Evolutionary conservation across 129 eudicot genomes (phyloP).

Genomic region (Solidago caesia): DNA sequence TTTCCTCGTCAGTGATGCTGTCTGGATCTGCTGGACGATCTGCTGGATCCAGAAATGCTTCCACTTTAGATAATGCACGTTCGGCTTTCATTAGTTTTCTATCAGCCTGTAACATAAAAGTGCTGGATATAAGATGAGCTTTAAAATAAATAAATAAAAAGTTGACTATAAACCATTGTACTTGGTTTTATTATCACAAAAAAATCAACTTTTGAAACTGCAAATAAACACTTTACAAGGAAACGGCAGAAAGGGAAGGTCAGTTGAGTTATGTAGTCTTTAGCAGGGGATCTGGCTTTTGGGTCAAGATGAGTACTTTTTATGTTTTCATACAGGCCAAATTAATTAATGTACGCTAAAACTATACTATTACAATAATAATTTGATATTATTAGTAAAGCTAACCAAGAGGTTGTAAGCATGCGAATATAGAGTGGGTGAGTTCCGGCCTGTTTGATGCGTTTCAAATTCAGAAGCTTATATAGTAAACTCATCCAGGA

Average conservation of each 20-base stretch:
- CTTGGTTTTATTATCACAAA: background rate
- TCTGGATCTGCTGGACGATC: slow-evolving; percentile 63
- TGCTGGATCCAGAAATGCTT: slow-evolving; percentile 68
- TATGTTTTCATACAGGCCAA: background rate
- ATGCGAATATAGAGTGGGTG: background rate
- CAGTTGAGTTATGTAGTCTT: background rate
- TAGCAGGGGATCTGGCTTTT: background rate
- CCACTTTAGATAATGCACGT: slow-evolving; percentile 70
- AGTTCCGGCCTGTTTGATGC: background rate
- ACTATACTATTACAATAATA: background rate
- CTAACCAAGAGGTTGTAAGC: background rate
- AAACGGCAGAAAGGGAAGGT: background rate
- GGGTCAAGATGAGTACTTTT: background rate
- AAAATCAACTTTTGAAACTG: slow-evolving; percentile 12
- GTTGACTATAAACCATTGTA: background rate
- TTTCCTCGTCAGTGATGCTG: slow-evolving; percentile 80
- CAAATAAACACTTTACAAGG: background rate
- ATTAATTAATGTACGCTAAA: background rate
- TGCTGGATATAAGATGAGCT: background rate
- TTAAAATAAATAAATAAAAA: too few relatives aligned
- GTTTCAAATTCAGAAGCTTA: background rate
- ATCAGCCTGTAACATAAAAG: slow-evolving; percentile 51
- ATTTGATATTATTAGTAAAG: background rate
- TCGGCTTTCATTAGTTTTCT: slow-evolving; percentile 72
- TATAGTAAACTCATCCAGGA: background rate